phyloP scores from a whole-genome alignment of 441 rosid genomes.

The Adansonia madagascariensis region DNA sequence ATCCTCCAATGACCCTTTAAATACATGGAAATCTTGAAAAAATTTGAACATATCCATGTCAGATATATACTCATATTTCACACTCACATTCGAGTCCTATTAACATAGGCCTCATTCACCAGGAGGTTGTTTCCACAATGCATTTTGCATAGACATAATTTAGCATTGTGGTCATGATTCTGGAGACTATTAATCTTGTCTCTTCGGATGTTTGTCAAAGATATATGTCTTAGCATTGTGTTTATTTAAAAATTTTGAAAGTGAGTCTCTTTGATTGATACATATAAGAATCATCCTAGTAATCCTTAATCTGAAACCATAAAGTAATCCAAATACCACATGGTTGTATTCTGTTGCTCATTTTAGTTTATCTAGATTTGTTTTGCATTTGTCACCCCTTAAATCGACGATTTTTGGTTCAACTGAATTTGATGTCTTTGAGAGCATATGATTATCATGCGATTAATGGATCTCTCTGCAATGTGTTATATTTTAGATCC shows the following conservation, averaged over 20 bases:
- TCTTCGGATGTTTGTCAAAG: background rate
- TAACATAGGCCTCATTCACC: background rate
- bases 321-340: conserved; percentile 4
- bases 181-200: background rate
- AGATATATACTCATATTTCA: too few relatives aligned
- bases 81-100: too few relatives aligned
- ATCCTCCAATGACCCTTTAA: too few relatives aligned
- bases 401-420: background rate
- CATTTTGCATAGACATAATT: background rate
- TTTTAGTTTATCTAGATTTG: background rate
- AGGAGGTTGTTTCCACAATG: background rate
- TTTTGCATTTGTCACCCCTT: background rate
- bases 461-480: conserved; percentile 21
- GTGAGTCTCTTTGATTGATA: background rate
- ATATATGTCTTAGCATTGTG: conserved; percentile 17
- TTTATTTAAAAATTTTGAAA: background rate
- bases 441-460: background rate
- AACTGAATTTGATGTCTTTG: conserved; percentile 15
- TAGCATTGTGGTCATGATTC: background rate
- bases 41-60: too few relatives aligned
- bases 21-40: too few relatives aligned
- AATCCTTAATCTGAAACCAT: conserved; percentile 2
- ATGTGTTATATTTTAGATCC: conserved; percentile 47
- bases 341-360: background rate
- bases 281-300: background rate